A percentile compares a stretch with the other conserved stretches of the same genome.
These are phyloP conservation scores for Glomus cerebriforme DNA, from an alignment of 192 early-diverging fungal genomes.

Conservation along the genomic window DNA sequence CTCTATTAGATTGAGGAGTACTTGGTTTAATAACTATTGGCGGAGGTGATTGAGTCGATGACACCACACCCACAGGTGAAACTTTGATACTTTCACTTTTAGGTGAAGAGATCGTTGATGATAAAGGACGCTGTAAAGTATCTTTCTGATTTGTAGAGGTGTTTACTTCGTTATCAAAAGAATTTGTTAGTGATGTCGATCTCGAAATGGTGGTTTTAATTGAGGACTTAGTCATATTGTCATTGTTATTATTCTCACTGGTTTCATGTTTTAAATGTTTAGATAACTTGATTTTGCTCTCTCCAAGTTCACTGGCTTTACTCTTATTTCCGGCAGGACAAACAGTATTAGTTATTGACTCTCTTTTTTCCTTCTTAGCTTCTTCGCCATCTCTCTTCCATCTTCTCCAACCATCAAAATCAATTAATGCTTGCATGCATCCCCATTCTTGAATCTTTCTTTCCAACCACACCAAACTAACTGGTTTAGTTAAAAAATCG, in stretches of 20 bases:
- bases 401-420: conserved; percentile 71
- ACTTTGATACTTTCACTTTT: no score
- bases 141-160: no score
- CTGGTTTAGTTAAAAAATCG: conserved; percentile 89
- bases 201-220: neutral
- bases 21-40: neutral
- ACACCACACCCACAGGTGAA: no score
- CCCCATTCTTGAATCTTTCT: conserved; percentile 92
- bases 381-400: conserved; percentile 48
- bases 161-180: no score
- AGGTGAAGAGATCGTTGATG: no score
- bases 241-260: neutral
- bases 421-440: conserved; percentile 89
- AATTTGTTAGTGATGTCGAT: no score
- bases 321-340: neutral
- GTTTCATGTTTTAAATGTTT: neutral
- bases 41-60: neutral
- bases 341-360: neutral
- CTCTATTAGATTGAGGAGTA: neutral
- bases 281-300: neutral
- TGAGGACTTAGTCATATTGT: no score
- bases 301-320: neutral
- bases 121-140: no score
- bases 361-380: conserved; percentile 31
- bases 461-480: conserved; percentile 79